Evolutionary conservation across 345 rosid species (phyloP).

Genomic region (Brassica napus): Da-Ae NC_063436.1:23446501-23447000

Average conservation of each 20-base stretch:
- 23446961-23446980: background rate
- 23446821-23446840: background rate
- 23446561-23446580: background rate
- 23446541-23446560: background rate
- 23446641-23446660: background rate
- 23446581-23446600: background rate
- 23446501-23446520: background rate
- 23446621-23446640: background rate
- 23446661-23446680: background rate
- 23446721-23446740: background rate
- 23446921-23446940: background rate
- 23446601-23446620: background rate
- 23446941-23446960: background rate
- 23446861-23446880: background rate
- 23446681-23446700: slow-evolving; percentile 3
- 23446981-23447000: background rate
- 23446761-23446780: too few species aligned
- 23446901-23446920: background rate
- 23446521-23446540: background rate
- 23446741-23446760: background rate
- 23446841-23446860: background rate
- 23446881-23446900: background rate
- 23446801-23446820: background rate
- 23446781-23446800: background rate
- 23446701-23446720: background rate